Evolutionary conservation across 2,329 filamentous ascomycete genomes (phyloP), one percentile per base, ranked within the genome.

Genomic region (Endocalyx cinctus): DNA sequence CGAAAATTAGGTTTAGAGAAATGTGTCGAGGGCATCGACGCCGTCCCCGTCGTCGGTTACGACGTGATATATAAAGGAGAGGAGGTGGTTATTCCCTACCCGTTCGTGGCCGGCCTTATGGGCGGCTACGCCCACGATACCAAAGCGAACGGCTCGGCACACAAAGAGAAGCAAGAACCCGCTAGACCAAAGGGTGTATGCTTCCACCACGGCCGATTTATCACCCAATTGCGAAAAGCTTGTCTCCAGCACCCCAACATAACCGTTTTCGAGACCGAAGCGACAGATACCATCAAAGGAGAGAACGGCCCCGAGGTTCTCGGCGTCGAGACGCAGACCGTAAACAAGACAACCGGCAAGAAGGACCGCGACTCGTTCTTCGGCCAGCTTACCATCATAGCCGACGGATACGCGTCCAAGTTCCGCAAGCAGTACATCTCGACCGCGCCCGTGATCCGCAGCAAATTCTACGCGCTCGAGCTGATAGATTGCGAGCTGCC

Each of bases 171-270:
- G 46, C 50, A 58, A 41, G 46, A 52, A 15, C 42, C 34, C 17
- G 45, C 40, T 18, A 63, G 70, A 42, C 81, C 84, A 2, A 74
- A 87, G 53, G 92, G 92, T 25, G 71, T 84, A 42, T 77, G 77
- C 29, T 98, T 98, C 59, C 92, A 98, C 67, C 92, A 98, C 64
- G 92, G 92, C 29, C 79, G 87, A 48, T 96, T 98, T 63, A 87
- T 98, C 51, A 78, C 74, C 62, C 81, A 86, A 55, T 67, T 98
- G 45, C 79, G 92, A 39, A 72, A 74, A 48, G 82, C 86, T 17
- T 92, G 88, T 37, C 64, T 79, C 54, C 70, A 64, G 13, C 82
- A 89, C 53, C 71, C 81, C 42, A 95, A 96, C 57, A 87, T 98
- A 49, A 89, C 84, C 15, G 77, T 97, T 18, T 74, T 97, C 46